Base-by-base conservation (phyloP, 768 basidiomycete species). In the Kwoniella pini region DNA sequence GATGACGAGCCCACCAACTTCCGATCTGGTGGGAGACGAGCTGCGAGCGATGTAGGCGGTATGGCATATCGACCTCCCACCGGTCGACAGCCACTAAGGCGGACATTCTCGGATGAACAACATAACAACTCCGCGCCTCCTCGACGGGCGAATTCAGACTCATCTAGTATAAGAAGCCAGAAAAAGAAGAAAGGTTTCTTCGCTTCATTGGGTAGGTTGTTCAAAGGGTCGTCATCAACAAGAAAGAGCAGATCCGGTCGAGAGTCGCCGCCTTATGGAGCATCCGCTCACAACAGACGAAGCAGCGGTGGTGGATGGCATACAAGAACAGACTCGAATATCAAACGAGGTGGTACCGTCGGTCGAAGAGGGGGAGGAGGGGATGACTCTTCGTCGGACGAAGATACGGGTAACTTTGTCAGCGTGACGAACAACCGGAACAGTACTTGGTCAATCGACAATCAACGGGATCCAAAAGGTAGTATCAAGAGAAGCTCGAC, bases 171-270 rank as follows among this genome's bases (percentile, higher is more conserved):
- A 42, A 53, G 60, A 38, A 56, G 62, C 1, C 61, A 56, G 15
- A 50, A 24, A 49, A 67, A 60, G 59, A 77, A 77, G 71, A 76
- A 74, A 63, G 76, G 76, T 15, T 78, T 78, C 68, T 78, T 78
- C 65, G 64, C 64, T 4, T 67, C 65, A 2, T 59, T 78, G 57
- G 63, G 68, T 0, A 57, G 68, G 21, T 57, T 78, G 27, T 78
- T 78, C 72, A 76, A 78, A 54, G 62, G 66, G 6, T 42, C 40
- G 30, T 45, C 54, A 15, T 54, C 58, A n/a, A n/a, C 45, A 70
- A 60, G 62, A 43, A 22, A 62, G 17, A 63, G 65, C n/a, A 45
- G 63, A n/a, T 65, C 68, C 22, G 74, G 75, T 19, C 56, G 69
- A 10, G 72, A 74, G n/a, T 75, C 72, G 0, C 77, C 77, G 33